Conservation (phyloP, 2,329 filamentous ascomycete genomes). For the Diaporthe amygdali region DNA sequence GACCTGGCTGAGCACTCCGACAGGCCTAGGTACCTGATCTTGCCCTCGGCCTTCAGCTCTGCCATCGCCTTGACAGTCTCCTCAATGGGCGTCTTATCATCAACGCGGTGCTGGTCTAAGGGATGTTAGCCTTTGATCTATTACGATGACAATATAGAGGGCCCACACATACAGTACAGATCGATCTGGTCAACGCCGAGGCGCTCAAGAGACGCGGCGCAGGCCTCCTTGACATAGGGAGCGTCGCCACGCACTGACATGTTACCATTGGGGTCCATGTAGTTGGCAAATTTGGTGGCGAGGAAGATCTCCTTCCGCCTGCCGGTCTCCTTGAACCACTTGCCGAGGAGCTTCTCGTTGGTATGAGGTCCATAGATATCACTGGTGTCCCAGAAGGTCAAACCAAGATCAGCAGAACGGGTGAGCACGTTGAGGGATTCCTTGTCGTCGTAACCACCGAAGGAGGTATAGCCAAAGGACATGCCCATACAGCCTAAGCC, state of each 20-base stretch:
- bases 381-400: conserved; percentile 28
- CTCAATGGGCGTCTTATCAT: conserved; percentile 49
- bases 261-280: conserved; percentile 19
- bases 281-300: conserved; percentile 43
- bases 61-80: conserved; percentile 54
- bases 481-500: conserved; percentile 27
- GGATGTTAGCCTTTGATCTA: background rate
- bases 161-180: conserved; percentile 45
- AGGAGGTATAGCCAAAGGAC: conserved; percentile 24
- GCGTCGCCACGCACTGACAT: conserved; percentile 30
- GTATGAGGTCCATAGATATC: conserved; percentile 23
- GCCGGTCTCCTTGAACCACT: conserved; percentile 48
- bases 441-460: conserved; percentile 24
- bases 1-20: conserved; percentile 51
- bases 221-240: conserved; percentile 35
- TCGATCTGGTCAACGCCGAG: conserved; percentile 57
- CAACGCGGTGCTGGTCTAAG: conserved; percentile 49
- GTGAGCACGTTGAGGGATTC: conserved; percentile 27
- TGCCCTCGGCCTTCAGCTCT: conserved; percentile 53
- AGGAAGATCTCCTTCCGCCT: conserved; percentile 53
- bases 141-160: background rate
- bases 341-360: conserved; percentile 48
- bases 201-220: conserved; percentile 44
- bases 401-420: conserved; percentile 27
- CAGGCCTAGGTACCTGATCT: conserved; percentile 57